Base-by-base conservation (phyloP, 129 eudicot species). In the Centrapalus pauciflorus region DNA sequence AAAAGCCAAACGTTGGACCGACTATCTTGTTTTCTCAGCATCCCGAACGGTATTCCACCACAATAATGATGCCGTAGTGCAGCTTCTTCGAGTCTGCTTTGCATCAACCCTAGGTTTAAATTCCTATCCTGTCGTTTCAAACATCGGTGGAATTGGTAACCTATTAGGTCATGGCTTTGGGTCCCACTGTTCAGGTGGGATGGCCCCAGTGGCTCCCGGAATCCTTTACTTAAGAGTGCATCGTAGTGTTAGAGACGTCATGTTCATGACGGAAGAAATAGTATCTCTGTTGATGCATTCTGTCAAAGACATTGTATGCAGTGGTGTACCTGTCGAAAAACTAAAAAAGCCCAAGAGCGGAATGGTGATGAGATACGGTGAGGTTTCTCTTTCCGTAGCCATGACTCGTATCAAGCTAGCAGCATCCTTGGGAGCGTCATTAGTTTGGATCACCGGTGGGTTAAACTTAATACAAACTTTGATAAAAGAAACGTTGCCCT, bases 91-190 rank as follows among this genome's bases (percentile, higher is more conserved):
- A 61, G 90, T 84, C 60, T 94, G 99, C 69, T 94, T 94, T 73
- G 33, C 82, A 41, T 64, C 97, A 29, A 78, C 85, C 16, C 90
- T 94, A 8, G 95, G 97, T 7, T 79, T 80, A 32, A 79, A 75
- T 37, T 75, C 83, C 2, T 83, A 85, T 13, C 77, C 90, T n/a
- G 48, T 41, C 9, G 48, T 80, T 50, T 41, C 72, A 25, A 85
- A 77, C 70, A 71, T 55, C 38, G 99, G 99, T 9, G 99, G 99
- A 46, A 76, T 94, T 2, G 95, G 99, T 41, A 82, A 85, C 60
- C 97, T 94, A 74, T 88, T 94, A 13, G 99, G 99, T 66, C 99
- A 94, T 11, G 99, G 99, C 33, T 82, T 82, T 7, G 99, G 97
- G 32, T 94, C 99, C 46, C 89, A 79, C 57, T 67, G 66, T 29